Conservation (phyloP, 2,329 filamentous ascomycete species). For the Cytospora mali region DNA sequence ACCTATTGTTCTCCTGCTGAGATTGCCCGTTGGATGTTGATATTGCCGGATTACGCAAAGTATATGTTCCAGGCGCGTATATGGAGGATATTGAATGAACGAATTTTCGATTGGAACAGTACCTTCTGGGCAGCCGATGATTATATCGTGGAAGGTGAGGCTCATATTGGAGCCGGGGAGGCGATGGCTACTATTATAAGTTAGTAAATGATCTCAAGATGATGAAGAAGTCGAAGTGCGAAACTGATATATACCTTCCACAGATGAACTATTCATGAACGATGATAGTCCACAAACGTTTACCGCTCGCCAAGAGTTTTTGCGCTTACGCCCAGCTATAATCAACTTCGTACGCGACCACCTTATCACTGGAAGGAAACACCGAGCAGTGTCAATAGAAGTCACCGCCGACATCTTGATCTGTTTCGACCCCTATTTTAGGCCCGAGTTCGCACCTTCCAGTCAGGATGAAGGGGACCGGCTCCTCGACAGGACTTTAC, state of each 20-base stretch:
- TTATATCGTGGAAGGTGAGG: neutral
- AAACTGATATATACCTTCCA: neutral
- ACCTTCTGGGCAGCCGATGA: slow-evolving; percentile 7
- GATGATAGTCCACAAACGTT: neutral
- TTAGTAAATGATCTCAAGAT: neutral
- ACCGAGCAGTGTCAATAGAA: neutral
- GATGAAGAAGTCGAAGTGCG: neutral
- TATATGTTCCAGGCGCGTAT: slow-evolving; percentile 13
- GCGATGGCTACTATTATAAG: neutral
- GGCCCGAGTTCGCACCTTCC: neutral
- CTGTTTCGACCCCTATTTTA: slow-evolving; percentile 9
- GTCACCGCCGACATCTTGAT: neutral
- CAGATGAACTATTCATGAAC: neutral
- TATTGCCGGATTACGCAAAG: slow-evolving; percentile 1
- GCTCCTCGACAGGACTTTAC: neutral
- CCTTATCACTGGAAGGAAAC: neutral
- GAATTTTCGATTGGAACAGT: neutral
- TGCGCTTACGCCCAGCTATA: neutral
- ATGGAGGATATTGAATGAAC: slow-evolving; percentile 2
- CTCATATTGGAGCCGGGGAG: neutral
- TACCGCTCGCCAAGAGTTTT: neutral
- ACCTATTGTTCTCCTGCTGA: neutral
- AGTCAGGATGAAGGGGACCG: neutral
- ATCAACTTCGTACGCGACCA: neutral
- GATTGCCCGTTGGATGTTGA: neutral